Evolutionary conservation across 2,329 filamentous ascomycete species (phyloP), one percentile per base, ranked within the genome.

Genomic region (Scedosporium minutisporum): DNA sequence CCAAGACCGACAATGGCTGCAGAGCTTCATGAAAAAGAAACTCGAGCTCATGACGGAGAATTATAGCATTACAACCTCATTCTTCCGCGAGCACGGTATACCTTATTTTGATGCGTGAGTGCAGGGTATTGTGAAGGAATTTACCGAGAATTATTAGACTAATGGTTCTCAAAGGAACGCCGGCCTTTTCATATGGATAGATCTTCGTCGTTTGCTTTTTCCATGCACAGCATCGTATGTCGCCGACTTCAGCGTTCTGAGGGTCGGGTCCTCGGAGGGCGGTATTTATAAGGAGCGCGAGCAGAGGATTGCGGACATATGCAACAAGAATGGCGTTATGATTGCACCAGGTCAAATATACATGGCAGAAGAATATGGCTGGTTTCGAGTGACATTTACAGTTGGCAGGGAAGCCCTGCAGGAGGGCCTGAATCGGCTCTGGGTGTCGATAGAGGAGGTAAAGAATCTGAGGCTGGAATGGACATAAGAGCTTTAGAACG

Each of bases 311-410:
- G 46, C 59, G 12, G 33, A 62, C 4, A 23, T 44, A 1, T 65
- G 61, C n/a, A 33, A 63, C 3, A 61, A 53, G 23, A 65, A 66
- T 9, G 66, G 66, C 1, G 65, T 70, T 3, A 53, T 60, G 21
- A 65, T 68, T 25, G 63, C 65, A 1, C 53, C 60, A 1, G 68
- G 68, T 5, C 63, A 59, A 38, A 64, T 62, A n/a, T 70, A 67
- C 53, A 63, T 44, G 27, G 63, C 66, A 0, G 68, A 67, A 21
- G 67, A 69, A 25, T 48, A 67, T 27, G 68, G 68, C 4, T 69
- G 66, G 65, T 71, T 71, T 44, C 62, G 68, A 3, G n/a, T 69
- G 6, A 66, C 62, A 3, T 69, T 69, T 61, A 66, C 65, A 2
- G 44, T 66, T 2, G 46, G 58, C 2, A 64, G 44, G 4, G 60